Conservation (phyloP, 495 filamentous ascomycete species). For the Penicillium roqueforti region DNA sequence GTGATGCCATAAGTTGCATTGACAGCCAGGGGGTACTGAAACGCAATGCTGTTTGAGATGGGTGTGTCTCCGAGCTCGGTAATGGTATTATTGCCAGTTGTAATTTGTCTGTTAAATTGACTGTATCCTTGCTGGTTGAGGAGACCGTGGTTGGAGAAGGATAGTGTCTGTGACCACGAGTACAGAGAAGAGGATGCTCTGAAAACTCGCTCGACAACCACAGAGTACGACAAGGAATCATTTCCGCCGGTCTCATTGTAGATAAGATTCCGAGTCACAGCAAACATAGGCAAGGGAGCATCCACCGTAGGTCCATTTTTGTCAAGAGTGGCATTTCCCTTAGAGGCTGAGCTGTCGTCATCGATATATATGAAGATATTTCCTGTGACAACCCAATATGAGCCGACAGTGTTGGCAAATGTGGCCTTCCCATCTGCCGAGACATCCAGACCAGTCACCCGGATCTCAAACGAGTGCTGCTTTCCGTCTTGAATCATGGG, state of each 20-base stretch:
- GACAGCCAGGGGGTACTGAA: not conserved
- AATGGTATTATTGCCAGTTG: not conserved
- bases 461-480: not conserved
- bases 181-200: not conserved
- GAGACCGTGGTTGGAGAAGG: not conserved
- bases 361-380: not conserved
- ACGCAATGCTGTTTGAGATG: not conserved
- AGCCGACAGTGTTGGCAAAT: not conserved
- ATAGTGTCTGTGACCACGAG: not conserved
- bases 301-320: not conserved
- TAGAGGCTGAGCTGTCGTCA: not conserved
- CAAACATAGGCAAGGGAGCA: not conserved
- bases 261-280: not conserved
- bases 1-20: not conserved
- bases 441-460: not conserved
- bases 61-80: not conserved
- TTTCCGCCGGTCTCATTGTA: not conserved
- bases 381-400: not conserved
- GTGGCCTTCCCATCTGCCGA: not conserved
- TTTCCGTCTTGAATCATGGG: slow-evolving; percentile 61
- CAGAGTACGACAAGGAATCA: not conserved
- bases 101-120: not conserved
- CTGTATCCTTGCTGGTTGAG: not conserved
- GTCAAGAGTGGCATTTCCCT: not conserved
- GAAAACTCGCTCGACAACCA: not conserved